Conservation (phyloP, 2,329 filamentous ascomycete species). For the Macroventuria anomochaeta region DNA sequence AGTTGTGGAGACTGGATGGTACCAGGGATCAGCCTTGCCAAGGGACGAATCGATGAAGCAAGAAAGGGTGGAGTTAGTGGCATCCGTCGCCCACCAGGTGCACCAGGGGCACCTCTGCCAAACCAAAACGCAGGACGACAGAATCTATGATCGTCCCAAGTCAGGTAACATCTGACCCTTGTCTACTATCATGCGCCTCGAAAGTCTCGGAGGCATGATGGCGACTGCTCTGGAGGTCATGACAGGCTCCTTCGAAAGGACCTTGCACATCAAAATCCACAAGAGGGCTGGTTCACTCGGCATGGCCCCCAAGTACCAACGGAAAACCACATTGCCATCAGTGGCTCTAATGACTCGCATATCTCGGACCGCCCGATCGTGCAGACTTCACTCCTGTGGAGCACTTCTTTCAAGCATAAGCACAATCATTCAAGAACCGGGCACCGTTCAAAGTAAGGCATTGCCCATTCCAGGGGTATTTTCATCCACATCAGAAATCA, state of each 20-base stretch:
- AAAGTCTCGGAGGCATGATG: background rate
- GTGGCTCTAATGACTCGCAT: background rate
- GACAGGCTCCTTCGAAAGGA: background rate
- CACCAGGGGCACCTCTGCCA: constrained; percentile 8
- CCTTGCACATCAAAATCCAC: background rate
- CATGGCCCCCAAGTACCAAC: background rate
- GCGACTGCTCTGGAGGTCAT: background rate
- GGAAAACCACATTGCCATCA: background rate
- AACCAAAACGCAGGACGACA: constrained; percentile 2
- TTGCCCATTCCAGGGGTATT: too few species aligned
- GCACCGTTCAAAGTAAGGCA: background rate
- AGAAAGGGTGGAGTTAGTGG: constrained; percentile 36
- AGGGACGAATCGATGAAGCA: constrained; percentile 79
- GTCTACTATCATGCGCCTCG: background rate
- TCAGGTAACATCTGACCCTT: background rate
- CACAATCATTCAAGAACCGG: background rate
- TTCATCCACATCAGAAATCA: too few species aligned
- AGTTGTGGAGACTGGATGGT: constrained; percentile 90
- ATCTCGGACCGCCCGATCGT: background rate
- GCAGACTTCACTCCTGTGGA: background rate
- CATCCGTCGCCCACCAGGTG: constrained; percentile 46
- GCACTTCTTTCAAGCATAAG: background rate
- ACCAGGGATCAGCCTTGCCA: constrained; percentile 85
- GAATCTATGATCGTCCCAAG: constrained; percentile 7
- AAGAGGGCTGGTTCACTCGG: background rate